Evolutionary conservation across 805 yeast species (phyloP), one percentile per base, ranked within the genome.

Genomic region (Lachancea kluyveri): DNA sequence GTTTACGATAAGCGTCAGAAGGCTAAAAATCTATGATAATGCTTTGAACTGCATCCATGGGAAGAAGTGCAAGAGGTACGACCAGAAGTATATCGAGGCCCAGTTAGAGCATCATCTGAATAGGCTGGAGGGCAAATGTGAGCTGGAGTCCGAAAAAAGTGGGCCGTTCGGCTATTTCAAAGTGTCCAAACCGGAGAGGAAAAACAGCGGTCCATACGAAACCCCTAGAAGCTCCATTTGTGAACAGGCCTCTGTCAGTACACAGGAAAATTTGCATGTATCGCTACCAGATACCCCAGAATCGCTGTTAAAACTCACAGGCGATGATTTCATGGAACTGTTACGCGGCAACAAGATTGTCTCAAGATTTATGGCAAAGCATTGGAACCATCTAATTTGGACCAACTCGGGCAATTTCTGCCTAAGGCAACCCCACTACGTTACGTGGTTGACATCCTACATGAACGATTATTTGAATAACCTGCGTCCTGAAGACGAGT

Each of bases 1-100:
- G 3, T 53, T 47, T 30, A 52, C 59, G 2, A 46, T 52, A 8
- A 56, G 59, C 36, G 46, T 52, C 6, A 43, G 61, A 29, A 39
- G 59, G 21, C 45, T 54, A 12, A 48, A 46, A 35, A 45, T 52
- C 10, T 56, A 56, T 35, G 45, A 55, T 19, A 54, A 53, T 26
- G 47, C 42, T 2, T 36, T 50, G 7, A 33, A 27, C 8, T 45
- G 52, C 19, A 52, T 53, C 3, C 50, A 42, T 23, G 51, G 51
- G 10, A 15, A 25, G 7, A 33, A 28, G 3, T 22, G 25, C 13
- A 30, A 40, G 20, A 36, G 40, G 10, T 49, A 40, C 29, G 46
- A 36, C 10, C 54, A 46, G 28, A 43, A 40, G 15, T 28, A 21
- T 11, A 52, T 56, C 11, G 49, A 56, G 30, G 21, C 32, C 7